phyloP scores from a whole-genome alignment of 2,329 filamentous ascomycete species.

The Sporothrix brunneoviolacea region DNA sequence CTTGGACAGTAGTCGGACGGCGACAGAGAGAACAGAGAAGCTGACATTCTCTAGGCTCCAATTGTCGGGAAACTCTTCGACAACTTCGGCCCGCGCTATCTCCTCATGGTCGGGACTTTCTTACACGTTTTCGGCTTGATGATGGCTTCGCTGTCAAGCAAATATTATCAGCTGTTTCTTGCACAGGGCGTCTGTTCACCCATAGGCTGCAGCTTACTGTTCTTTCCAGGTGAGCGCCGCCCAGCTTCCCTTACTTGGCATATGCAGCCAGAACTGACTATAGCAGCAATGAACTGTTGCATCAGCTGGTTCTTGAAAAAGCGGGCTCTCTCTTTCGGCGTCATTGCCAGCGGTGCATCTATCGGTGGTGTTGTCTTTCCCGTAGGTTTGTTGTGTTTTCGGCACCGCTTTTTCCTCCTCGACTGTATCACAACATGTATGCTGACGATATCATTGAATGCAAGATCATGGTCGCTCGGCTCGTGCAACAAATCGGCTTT shows the following conservation, averaged over 20 bases:
- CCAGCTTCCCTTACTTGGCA: too few relatives aligned
- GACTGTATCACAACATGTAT: too few relatives aligned
- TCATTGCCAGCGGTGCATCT: slow-evolving; percentile 20
- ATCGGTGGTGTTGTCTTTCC: slow-evolving; percentile 26
- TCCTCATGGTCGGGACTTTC: slow-evolving; percentile 42
- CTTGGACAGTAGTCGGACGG: neutral
- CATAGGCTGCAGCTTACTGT: slow-evolving; percentile 18
- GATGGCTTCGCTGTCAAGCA: slow-evolving; percentile 43
- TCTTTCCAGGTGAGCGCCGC: slow-evolving; percentile 20
- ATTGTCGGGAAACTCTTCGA: slow-evolving; percentile 56
- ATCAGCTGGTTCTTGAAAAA: slow-evolving; percentile 21
- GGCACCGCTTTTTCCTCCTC: too few relatives aligned
- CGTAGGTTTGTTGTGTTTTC: too few relatives aligned
- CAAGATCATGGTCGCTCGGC: slow-evolving; percentile 23
- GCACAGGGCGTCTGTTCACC: slow-evolving; percentile 20
- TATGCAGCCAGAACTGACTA: too few relatives aligned
- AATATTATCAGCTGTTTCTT: slow-evolving; percentile 28
- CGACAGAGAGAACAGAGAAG: too few relatives aligned
- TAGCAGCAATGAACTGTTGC: too few relatives aligned
- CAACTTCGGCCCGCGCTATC: slow-evolving; percentile 42
- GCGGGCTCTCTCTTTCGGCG: slow-evolving; percentile 23
- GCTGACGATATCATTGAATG: too few relatives aligned
- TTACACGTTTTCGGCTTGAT: slow-evolving; percentile 51
- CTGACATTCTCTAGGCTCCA: slow-evolving; percentile 34
- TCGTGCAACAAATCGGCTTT: slow-evolving; percentile 23